Conservation (phyloP, 139 green algal species). For the Tetraselmis striata region DNA sequence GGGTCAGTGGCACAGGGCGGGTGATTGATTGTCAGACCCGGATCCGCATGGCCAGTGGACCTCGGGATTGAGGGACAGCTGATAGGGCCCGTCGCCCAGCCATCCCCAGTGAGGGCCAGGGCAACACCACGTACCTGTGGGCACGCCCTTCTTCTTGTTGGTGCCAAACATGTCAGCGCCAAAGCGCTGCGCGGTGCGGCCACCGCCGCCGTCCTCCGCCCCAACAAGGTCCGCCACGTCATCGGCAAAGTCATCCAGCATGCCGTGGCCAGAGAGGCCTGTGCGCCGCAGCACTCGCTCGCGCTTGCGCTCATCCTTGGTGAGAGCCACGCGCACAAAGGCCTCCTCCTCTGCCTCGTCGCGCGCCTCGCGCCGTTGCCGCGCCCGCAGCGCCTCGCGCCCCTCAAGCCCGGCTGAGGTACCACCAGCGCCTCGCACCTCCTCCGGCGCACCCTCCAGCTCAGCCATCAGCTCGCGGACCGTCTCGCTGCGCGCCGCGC, state of each 20-base stretch:
- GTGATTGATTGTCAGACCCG: too few relatives aligned
- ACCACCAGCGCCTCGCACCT: constrained; percentile 50
- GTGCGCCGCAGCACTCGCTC: constrained; percentile 48
- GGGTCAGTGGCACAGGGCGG: too few relatives aligned
- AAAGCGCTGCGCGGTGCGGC: constrained; percentile 51
- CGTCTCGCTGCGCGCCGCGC: constrained; percentile 49
- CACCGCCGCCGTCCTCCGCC: constrained; percentile 11
- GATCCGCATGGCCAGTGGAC: too few relatives aligned
- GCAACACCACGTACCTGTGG: constrained; percentile 7
- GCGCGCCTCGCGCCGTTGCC: constrained; percentile 60
- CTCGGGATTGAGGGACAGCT: too few relatives aligned
- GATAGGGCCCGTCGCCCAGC: too few relatives aligned
- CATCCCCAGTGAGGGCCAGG: too few relatives aligned
- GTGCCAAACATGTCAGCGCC: constrained; percentile 38
- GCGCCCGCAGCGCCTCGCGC: constrained; percentile 39
- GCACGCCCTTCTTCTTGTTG: too few relatives aligned
- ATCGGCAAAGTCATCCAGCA: constrained; percentile 89
- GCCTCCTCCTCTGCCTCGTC: constrained; percentile 83
- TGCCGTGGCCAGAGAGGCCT: constrained; percentile 36
- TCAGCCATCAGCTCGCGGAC: constrained; percentile 65
- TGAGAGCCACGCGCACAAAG: constrained; percentile 77
- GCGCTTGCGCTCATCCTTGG: constrained; percentile 68
- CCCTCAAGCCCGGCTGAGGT: constrained; percentile 16
- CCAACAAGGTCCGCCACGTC: constrained; percentile 79
- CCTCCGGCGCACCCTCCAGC: constrained; percentile 71